Evolutionary conservation across 805 yeast genomes (phyloP).

Genomic region (Teunomyces barrocoloradensis): DNA sequence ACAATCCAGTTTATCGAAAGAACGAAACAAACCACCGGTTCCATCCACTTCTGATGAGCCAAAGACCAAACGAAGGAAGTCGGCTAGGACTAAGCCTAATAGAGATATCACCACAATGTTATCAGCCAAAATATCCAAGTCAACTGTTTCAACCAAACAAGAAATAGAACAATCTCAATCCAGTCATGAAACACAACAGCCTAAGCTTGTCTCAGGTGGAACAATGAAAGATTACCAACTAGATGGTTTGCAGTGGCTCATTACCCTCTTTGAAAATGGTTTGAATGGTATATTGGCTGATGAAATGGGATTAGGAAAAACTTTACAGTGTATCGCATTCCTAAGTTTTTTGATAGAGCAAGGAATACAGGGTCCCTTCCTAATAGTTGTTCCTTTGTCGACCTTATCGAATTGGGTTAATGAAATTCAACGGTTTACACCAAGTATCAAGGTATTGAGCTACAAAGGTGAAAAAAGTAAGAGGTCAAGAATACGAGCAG

Average conservation of each 20-base stretch:
- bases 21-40: slow-evolving; percentile 45
- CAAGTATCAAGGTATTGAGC: slow-evolving; percentile 56
- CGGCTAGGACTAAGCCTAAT: not conserved
- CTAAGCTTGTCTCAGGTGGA: slow-evolving; percentile 44
- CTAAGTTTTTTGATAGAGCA: slow-evolving; percentile 73
- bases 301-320: slow-evolving; percentile 97
- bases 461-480: slow-evolving; percentile 64
- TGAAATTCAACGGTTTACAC: slow-evolving; percentile 75
- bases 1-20: slow-evolving; percentile 37
- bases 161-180: slow-evolving; percentile 27
- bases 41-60: not conserved
- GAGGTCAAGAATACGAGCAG: slow-evolving; percentile 45
- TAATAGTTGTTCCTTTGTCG: slow-evolving; percentile 78
- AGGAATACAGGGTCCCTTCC: slow-evolving; percentile 74
- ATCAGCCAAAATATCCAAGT: slow-evolving; percentile 14
- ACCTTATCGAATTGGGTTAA: slow-evolving; percentile 82
- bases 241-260: slow-evolving; percentile 89
- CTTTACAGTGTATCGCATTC: slow-evolving; percentile 82
- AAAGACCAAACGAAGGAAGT: not conserved
- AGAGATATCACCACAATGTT: slow-evolving; percentile 12
- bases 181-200: slow-evolving; percentile 19
- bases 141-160: slow-evolving; percentile 17
- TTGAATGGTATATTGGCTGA: slow-evolving; percentile 94
- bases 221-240: slow-evolving; percentile 78
- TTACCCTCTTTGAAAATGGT: slow-evolving; percentile 88